Evolutionary conservation across 140 eudicot genomes (phyloP).

Genomic region (Flaveria floridana): DNA sequence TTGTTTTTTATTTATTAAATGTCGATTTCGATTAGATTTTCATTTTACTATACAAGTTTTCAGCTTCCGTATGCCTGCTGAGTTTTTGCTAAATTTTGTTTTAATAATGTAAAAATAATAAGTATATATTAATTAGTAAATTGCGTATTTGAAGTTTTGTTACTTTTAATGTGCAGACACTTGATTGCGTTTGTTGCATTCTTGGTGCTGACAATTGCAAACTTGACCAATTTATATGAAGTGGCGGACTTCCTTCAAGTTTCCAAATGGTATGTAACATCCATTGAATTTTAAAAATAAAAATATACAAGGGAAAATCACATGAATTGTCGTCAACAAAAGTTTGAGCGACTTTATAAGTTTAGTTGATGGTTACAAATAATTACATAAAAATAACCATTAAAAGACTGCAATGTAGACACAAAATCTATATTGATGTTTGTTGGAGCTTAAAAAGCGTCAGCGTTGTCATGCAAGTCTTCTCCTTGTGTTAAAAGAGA

Average conservation of each 20-base stretch:
- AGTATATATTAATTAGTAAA: no score
- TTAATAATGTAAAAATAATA: not conserved
- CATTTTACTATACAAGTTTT: not conserved
- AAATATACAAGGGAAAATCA: not conserved
- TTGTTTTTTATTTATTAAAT: not conserved
- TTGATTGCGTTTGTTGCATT: conserved; percentile 71
- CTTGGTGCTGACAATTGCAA: conserved; percentile 58
- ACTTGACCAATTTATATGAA: conserved; percentile 50
- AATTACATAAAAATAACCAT: not conserved
- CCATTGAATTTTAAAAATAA: not conserved
- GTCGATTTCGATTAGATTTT: not conserved
- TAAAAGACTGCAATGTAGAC: not conserved
- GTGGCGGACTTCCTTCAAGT: conserved; percentile 63
- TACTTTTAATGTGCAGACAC: conserved; percentile 62
- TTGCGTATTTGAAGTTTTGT: not conserved
- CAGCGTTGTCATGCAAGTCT: no score
- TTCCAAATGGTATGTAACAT: conserved; percentile 56
- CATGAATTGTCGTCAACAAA: not conserved
- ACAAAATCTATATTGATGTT: no score
- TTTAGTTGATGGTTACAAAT: no score
- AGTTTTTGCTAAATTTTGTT: not conserved
- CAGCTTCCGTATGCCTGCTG: not conserved
- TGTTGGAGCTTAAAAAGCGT: not conserved
- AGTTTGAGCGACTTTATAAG: no score
- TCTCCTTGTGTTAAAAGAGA: no score